phyloP scores from a whole-genome alignment of 345 rosid species.

The Melaleuca quinquenervia region DNA sequence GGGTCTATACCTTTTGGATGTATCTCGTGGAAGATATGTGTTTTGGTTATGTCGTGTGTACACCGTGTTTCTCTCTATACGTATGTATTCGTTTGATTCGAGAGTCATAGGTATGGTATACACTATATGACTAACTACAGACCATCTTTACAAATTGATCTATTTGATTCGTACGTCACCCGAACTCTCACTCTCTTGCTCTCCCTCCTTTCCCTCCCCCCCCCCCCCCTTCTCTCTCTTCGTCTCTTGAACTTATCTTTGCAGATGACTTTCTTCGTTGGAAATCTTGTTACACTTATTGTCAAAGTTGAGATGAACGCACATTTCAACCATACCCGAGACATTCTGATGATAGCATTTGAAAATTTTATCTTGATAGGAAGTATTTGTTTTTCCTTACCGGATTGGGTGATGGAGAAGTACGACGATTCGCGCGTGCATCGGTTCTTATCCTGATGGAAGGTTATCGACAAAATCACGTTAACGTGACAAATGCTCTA shows the following conservation, averaged over 20 bases:
- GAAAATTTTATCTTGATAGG: neutral
- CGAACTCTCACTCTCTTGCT: neutral
- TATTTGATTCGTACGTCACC: neutral
- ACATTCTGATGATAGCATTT: neutral
- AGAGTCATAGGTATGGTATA: neutral
- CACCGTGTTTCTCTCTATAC: neutral
- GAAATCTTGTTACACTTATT: neutral
- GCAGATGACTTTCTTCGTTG: neutral
- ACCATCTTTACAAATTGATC: accelerated
- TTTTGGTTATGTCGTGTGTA: neutral
- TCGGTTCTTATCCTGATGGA: neutral
- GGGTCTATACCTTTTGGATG: neutral
- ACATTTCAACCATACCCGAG: neutral
- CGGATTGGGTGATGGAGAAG: accelerated
- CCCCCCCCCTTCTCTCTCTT: too few species aligned
- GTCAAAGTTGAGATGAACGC: neutral
- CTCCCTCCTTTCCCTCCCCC: too few species aligned
- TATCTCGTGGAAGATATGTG: too few species aligned
- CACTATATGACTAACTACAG: neutral
- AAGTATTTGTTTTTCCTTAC: neutral
- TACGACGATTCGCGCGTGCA: neutral
- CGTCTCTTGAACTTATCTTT: too few species aligned
- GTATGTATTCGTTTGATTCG: neutral
- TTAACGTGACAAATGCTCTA: too few species aligned
- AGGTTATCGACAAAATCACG: neutral